phyloP scores from a whole-genome alignment of 2,329 filamentous ascomycete genomes.

The Proliferodiscus dingleyae region DNA sequence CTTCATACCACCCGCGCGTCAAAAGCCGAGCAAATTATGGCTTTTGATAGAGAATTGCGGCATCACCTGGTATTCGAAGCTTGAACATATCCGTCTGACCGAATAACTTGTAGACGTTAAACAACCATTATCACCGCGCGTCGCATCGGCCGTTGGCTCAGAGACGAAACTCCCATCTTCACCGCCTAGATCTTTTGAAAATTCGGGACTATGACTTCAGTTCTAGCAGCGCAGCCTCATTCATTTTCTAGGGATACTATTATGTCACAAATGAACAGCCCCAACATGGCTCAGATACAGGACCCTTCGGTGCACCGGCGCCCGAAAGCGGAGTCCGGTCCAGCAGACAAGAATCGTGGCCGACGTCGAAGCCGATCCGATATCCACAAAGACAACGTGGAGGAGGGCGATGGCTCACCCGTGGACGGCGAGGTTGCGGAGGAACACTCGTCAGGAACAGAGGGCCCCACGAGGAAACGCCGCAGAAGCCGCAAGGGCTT shows the following conservation, averaged over 20 bases:
- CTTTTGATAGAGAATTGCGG: too few relatives aligned
- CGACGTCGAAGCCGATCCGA: constrained; percentile 28
- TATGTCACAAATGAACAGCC: constrained; percentile 24
- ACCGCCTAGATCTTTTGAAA: not conserved
- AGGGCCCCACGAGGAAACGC: constrained; percentile 44
- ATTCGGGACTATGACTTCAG: constrained; percentile 30
- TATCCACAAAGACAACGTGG: constrained; percentile 22
- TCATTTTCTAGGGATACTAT: constrained; percentile 23
- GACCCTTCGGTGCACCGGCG: constrained; percentile 22
- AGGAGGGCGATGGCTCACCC: constrained; percentile 21
- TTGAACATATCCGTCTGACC: too few relatives aligned
- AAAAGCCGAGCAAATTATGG: too few relatives aligned
- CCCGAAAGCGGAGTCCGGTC: constrained; percentile 21
- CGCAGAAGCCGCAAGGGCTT: constrained; percentile 71
- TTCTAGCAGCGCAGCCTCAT: constrained; percentile 26
- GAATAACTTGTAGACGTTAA: not conserved
- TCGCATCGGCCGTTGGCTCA: not conserved
- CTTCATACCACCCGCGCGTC: not conserved
- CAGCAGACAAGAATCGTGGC: constrained; percentile 29
- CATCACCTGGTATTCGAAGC: too few relatives aligned
- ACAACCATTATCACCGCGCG: not conserved
- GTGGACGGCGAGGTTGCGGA: constrained; percentile 20
- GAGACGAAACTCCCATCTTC: not conserved
- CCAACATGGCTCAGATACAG: constrained; percentile 21
- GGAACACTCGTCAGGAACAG: constrained; percentile 29